Evolutionary conservation across 306 rosid species (phyloP), one percentile per base, ranked within the genome.

Genomic region (Cicer judaicum): DNA sequence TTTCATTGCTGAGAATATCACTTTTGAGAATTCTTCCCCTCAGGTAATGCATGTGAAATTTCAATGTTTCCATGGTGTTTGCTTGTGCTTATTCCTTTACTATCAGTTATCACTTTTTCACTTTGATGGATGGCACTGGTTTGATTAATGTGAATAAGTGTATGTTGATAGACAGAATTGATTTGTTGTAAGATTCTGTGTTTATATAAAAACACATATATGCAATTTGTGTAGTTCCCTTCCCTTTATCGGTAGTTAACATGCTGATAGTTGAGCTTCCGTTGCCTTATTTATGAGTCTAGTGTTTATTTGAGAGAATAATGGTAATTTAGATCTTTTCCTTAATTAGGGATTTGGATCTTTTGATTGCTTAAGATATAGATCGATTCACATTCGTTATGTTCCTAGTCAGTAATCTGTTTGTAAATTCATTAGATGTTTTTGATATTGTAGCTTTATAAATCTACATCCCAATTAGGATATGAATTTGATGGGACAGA

Each of bases 1-100:
- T 73, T 94, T 94, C 12, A 92, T 94, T 80, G 99, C 97, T 47
- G 99, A 94, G 85, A 92, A 94, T 68, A 80, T 94, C 59, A 92
- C 97, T 39, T 92, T 94, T 67, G 97, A 90, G 87, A 92, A 94
- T 82, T 90, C 93, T 41, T 59, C 97, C 34, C 95, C 99, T 52
- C 67, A 92, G 96, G 99, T 91, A 76, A 63, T 50, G 73, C 71
- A 12, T 48, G 64, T 70, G 10, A 19, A 80, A 78, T 60, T 44
- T 48, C 39, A 40, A 1, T 46, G 24, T 63, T 70, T 76, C 85
- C 47, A 87, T 14, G 8, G 53, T 56, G 24, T 50, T 75, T 77
- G 12, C 80, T 36, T 80, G 79, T 83, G 89, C 29, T 65, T 36
- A 39, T 46, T 80, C 64, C 42, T 69, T 47, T 73, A 15, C 62